phyloP scores from a whole-genome alignment of 139 green algal genomes.

The Chlorella sp. region DNA sequence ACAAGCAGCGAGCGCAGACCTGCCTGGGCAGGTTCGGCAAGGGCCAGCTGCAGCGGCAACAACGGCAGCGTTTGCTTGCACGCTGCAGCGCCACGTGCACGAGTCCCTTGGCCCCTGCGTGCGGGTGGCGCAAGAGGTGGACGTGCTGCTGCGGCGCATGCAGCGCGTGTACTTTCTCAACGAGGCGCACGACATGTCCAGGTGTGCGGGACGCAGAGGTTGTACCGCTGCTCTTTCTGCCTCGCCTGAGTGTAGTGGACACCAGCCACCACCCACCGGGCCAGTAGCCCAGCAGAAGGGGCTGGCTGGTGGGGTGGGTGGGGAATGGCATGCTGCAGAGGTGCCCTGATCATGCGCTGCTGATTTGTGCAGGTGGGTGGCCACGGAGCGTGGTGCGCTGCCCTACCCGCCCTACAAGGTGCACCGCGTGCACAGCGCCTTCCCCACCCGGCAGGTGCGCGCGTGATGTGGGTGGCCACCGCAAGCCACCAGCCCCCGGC shows the following conservation, averaged over 20 bases:
- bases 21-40: background rate
- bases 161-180: slow-evolving; percentile 77
- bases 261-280: too few relatives aligned
- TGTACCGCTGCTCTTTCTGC: too few relatives aligned
- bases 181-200: slow-evolving; percentile 55
- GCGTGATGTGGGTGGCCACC: too few relatives aligned
- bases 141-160: slow-evolving; percentile 35
- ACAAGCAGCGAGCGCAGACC: background rate
- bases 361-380: slow-evolving; percentile 47
- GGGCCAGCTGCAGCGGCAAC: background rate
- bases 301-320: too few relatives aligned
- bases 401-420: slow-evolving; percentile 65
- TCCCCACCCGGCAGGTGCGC: slow-evolving; percentile 27
- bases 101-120: slow-evolving; percentile 3
- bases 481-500: too few relatives aligned
- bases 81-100: background rate
- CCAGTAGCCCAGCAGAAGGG: too few relatives aligned
- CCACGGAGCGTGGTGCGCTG: slow-evolving; percentile 49
- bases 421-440: slow-evolving; percentile 36
- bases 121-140: background rate
- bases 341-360: background rate
- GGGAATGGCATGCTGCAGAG: background rate
- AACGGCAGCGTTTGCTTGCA: background rate
- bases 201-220: slow-evolving; percentile 17
- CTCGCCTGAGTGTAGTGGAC: too few relatives aligned